phyloP scores from a whole-genome alignment of 2,329 filamentous ascomycete species.

The Sclerotinia sclerotiorum region DNA sequence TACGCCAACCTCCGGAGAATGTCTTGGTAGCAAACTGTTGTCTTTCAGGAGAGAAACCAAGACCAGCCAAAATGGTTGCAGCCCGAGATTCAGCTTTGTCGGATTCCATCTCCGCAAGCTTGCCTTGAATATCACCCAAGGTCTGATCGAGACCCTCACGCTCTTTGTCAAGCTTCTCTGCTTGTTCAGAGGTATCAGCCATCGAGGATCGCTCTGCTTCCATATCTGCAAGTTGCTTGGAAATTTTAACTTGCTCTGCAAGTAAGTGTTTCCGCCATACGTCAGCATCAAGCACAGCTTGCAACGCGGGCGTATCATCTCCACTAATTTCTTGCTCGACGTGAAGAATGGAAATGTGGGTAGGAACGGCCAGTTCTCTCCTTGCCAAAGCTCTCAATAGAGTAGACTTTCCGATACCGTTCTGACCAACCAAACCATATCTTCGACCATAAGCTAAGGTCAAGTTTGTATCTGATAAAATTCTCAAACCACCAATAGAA shows the following conservation, averaged over 20 bases:
- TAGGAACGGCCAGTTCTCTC: slow-evolving; percentile 91
- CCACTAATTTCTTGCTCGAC: slow-evolving; percentile 98
- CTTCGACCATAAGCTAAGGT: slow-evolving; percentile 89
- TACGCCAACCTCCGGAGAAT: slow-evolving; percentile 99
- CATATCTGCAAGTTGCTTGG: slow-evolving; percentile 69
- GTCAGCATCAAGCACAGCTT: slow-evolving; percentile 94
- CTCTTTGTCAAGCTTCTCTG: slow-evolving; percentile 78
- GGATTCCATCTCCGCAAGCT: slow-evolving; percentile 97
- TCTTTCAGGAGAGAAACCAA: slow-evolving; percentile 91
- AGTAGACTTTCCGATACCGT: slow-evolving; percentile 98
- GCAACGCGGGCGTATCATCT: slow-evolving; percentile 90
- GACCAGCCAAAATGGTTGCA: slow-evolving; percentile 92
- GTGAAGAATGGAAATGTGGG: slow-evolving; percentile 97
- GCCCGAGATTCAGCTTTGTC: slow-evolving; percentile 96
- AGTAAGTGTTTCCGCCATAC: slow-evolving; percentile 97
- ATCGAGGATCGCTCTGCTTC: slow-evolving; percentile 75
- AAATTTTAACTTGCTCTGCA: slow-evolving; percentile 85
- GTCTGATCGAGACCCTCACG: slow-evolving; percentile 89
- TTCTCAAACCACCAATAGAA: slow-evolving; percentile 83
- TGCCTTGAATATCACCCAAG: slow-evolving; percentile 84
- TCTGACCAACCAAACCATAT: slow-evolving; percentile 97
- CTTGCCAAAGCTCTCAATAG: slow-evolving; percentile 85
- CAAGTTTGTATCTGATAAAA: slow-evolving; percentile 85
- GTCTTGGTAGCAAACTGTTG: slow-evolving; percentile 94
- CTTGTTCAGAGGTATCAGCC: slow-evolving; percentile 90